Evolutionary conservation across 495 filamentous ascomycete genomes (phyloP).

Genomic region (Ramalina peruviana): DNA sequence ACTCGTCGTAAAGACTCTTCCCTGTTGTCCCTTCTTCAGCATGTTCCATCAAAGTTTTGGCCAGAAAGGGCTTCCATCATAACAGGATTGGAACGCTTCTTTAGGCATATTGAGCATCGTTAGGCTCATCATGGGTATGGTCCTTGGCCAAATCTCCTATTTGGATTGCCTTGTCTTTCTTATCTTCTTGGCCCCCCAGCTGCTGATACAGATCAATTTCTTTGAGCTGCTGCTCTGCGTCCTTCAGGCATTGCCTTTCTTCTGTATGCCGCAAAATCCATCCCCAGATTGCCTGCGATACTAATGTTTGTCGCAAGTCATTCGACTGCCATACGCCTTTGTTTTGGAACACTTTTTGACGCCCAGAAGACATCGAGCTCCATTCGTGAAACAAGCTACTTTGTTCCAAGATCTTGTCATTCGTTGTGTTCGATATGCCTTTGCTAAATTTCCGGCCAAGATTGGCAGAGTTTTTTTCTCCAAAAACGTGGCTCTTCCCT

Average conservation of each 20-base stretch:
- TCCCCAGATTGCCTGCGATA: not conserved
- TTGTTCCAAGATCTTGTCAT: conserved; percentile 62
- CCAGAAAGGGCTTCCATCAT: too few species aligned
- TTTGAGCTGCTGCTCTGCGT: conserved; percentile 39
- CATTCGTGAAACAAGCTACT: conserved; percentile 51
- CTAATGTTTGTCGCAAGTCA: conserved; percentile 24
- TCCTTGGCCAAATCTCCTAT: conserved; percentile 52
- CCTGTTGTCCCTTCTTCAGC: not conserved
- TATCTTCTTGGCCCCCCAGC: conserved; percentile 46
- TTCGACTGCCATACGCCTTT: conserved; percentile 42
- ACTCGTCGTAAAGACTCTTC: not conserved
- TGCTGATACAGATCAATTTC: conserved; percentile 46
- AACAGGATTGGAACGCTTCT: not conserved
- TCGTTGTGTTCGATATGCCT: conserved; percentile 61
- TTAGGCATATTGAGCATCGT: not conserved
- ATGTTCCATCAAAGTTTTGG: too few species aligned
- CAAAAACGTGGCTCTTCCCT: conserved; percentile 55
- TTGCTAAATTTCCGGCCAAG: conserved; percentile 48
- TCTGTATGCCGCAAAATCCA: conserved; percentile 33
- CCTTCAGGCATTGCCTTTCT: conserved; percentile 50
- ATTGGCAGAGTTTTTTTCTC: conserved; percentile 64
- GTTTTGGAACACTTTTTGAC: conserved; percentile 43
- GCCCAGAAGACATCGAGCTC: conserved; percentile 26
- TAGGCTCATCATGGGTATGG: conserved; percentile 26
- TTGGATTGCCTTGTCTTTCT: conserved; percentile 59